Base-by-base conservation (phyloP, 2,329 filamentous ascomycete species). In the Berkeleyomyces rouxiae region DNA sequence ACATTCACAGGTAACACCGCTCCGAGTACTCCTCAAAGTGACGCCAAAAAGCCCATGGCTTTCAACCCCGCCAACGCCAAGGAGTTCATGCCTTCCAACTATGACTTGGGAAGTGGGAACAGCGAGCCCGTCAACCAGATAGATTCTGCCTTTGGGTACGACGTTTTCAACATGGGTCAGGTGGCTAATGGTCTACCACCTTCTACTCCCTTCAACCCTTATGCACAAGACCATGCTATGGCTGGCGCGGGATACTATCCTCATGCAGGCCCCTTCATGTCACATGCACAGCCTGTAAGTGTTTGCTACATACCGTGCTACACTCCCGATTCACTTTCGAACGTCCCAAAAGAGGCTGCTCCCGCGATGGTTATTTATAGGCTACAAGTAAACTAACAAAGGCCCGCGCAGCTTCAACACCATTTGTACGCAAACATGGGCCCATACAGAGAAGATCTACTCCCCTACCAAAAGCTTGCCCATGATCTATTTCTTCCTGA, bases 401-500 rank as follows among this genome's bases (percentile, higher is more conserved):
- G 1, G 1, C 36, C 7, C 36, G 33, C 33, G 9, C 39, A 86
- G 83, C 81, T 90, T 4, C 88, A 92, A 76, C 95, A 96, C 71
- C 93, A 99, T 72, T 80, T 96, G 10, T 99, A 99, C 72, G 88
- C 90, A 40, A 90, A 91, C 0, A 81, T 91, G 63, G 90, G 89
- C 4, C 85, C 88, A n/a, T 82, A 90, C 70, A 82, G 84, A 65
- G 87, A 92, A 66, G 90, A 90, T 66, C 78, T 96, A 39, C 78
- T 88, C 67, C 84, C 87, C 2, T 96, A 95, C 70, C 92, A 99
- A 71, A 84, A 89, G 64, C 85, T 86, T 63, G 84, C 88, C 1
- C 89, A 95, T 70, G 91, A 97, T 70, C 88, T 97, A 67, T 99
- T 99, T 72, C 81, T 97, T 49, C 84, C 90, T 0, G 91, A 96